Base-by-base conservation (phyloP, 2,329 filamentous ascomycete species). In the Ceratocystis papillata region DNA sequence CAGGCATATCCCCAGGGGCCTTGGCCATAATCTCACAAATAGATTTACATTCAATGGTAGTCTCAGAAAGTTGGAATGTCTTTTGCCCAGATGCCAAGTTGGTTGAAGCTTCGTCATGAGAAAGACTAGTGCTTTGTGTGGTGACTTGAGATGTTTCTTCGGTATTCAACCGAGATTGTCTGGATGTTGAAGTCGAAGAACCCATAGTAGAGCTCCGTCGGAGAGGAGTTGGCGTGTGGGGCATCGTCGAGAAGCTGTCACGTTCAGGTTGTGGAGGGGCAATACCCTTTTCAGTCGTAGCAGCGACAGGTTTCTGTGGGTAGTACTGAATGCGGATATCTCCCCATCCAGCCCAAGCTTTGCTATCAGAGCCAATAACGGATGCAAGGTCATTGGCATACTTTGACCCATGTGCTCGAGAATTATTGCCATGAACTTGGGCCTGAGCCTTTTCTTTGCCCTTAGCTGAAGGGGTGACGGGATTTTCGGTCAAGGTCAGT, bases 341-440 rank as follows among this genome's bases (percentile, higher is more conserved):
- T 25, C 88, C 89, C 87, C 90, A 96, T 66, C 88, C 86, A 68
- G 85, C 83, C 87, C 89, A 95, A 25, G 79, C 76, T 28, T 73
- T 73, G 57, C 80, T 75, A 33, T 80, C 81, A 28, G 82, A 80
- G 66, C 86, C 86, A 63, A 87, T 86, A 66, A 97, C 79, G 12
- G 87, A 83, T 44, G 88, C 84, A 65, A 99, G 77, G 74, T 99
- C 90, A 70, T 92, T 92, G n/a, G 89, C 88, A 74, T 89, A 86
- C 82, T 41, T 81, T 79, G 5, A 80, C 80, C 25, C 82, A 33
- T 41, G 17, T 45, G 50, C 37, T 15, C 53, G 63, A 5, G 53
- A 75, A 70, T 72, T 75, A 57, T 73, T 71, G 63, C 69, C 71
- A 66, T 76, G 72, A 45, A 15, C 45, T 17, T 62, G 46, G 25